Evolutionary conservation across 2,329 filamentous ascomycete species (phyloP).

Genomic region (Penicillium freii): DNA sequence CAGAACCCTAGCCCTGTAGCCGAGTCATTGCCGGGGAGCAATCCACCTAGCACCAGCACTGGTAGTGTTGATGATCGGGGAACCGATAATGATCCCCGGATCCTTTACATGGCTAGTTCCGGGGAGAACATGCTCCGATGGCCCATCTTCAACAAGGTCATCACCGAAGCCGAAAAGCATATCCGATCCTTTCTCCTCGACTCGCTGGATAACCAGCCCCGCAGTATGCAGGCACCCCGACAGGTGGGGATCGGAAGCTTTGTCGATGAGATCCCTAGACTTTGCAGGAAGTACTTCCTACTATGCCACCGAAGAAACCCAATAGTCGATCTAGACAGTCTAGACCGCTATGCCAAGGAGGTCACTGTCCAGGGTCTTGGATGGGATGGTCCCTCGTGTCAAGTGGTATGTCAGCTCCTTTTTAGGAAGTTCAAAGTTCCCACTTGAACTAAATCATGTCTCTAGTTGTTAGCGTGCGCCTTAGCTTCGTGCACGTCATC

Average conservation of each 20-base stretch:
- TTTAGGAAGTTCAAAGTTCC: background rate
- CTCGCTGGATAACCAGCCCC: slow-evolving; percentile 18
- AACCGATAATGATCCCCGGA: slow-evolving; percentile 19
- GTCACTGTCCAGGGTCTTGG: slow-evolving; percentile 24
- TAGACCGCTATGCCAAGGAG: slow-evolving; percentile 22
- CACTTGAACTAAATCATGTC: slow-evolving; percentile 1
- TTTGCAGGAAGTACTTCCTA: slow-evolving; percentile 19
- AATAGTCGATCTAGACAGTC: slow-evolving; percentile 19
- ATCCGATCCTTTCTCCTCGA: slow-evolving; percentile 25
- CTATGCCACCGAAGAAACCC: slow-evolving; percentile 23
- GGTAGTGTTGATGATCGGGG: slow-evolving; percentile 15
- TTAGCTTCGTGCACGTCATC: slow-evolving; percentile 20
- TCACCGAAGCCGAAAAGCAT: slow-evolving; percentile 23
- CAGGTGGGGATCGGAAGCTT: slow-evolving; percentile 14
- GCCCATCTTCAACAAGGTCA: slow-evolving; percentile 22
- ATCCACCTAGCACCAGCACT: slow-evolving; percentile 4
- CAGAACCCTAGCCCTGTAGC: slow-evolving; percentile 16
- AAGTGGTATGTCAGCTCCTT: slow-evolving; percentile 20
- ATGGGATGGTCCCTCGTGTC: slow-evolving; percentile 27
- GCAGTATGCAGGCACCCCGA: slow-evolving; percentile 6
- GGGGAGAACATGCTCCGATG: slow-evolving; percentile 25
- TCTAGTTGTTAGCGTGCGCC: slow-evolving; percentile 24
- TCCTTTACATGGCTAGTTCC: slow-evolving; percentile 23
- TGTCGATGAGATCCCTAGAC: slow-evolving; percentile 19
- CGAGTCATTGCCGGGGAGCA: slow-evolving; percentile 10